Evolutionary conservation across 2,329 filamentous ascomycete species (phyloP), one percentile per base, ranked within the genome.

Genomic region (Bertia moriformis): DNA sequence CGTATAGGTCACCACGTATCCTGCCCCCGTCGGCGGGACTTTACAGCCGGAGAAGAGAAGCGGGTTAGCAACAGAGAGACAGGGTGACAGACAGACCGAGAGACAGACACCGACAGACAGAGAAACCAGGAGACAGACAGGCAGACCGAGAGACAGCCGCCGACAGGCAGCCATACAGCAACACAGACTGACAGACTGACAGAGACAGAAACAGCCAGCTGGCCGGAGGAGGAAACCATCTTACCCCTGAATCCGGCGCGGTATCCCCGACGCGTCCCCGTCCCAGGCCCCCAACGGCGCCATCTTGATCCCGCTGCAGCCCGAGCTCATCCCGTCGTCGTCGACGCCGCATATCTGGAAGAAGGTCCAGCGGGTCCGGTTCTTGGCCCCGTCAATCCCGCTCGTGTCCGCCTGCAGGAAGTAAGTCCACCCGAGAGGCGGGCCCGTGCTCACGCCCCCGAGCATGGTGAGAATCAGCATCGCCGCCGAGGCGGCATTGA

Each of bases 321-420:
- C 61, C 39, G 65, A 66, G 54, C 78, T 73, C 7, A 10, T 27
- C 22, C 22, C 22, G 22, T 27, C 22, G 7, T n/a, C n/a, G 44
- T 62, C 62, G 19, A 65, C 65, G 39, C 78, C 74, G 62, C 88
- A 93, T 44, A 93, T 66, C 57, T 83, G 79, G 67, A 93, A 91
- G 62, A 82, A 93, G 24, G 87, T 93, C 89, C 89, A 96, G 62
- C 89, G 78, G 12, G 85, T 79, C 14, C 70, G 49, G 38, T 66
- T 45, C 39, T 78, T 73, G 12, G 85, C 79, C 37, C 78, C 78
- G 3, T 71, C 65, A 52, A 93, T 87, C 52, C 68, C 74, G 20
- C 62, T 64, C 1, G 88, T 94, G 53, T 83, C 71, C 50, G 84
- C 84, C 53, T 81, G 69, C 20, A 96, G 74, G 66, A 95, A 94